Percentiles rank a stretch among this genome's conserved stretches.
phyloP scores from a whole-genome alignment of 441 rosid genomes.

The Daphne laureola region DNA sequence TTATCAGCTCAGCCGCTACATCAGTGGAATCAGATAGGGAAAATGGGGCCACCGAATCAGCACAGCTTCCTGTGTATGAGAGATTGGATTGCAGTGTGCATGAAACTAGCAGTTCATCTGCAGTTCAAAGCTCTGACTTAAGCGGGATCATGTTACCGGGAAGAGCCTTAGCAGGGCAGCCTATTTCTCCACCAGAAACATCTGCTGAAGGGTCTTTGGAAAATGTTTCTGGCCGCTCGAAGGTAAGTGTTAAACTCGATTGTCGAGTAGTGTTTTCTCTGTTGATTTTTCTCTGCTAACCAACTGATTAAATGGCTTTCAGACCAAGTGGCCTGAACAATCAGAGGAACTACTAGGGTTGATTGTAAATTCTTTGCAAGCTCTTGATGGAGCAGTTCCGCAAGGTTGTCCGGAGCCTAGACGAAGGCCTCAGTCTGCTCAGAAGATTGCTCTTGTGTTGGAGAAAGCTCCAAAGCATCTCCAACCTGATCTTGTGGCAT shows the following conservation, averaged over 20 bases:
- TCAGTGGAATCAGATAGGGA: constrained; percentile 66
- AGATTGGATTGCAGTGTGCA: constrained; percentile 71
- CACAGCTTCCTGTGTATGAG: constrained; percentile 50
- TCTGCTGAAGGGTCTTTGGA: constrained; percentile 51
- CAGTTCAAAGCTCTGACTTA: constrained; percentile 68
- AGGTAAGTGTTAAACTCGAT: constrained; percentile 39
- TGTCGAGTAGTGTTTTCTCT: constrained; percentile 4
- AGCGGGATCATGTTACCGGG: constrained; percentile 38
- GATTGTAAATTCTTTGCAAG: constrained; percentile 92
- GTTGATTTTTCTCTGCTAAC: constrained; percentile 14
- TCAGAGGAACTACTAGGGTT: constrained; percentile 95
- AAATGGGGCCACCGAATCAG: constrained; percentile 46
- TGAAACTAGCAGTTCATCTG: constrained; percentile 56
- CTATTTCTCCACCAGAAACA: constrained; percentile 55
- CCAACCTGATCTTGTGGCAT: constrained; percentile 73
- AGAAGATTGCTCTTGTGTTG: constrained; percentile 86
- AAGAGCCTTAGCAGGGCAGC: constrained; percentile 50
- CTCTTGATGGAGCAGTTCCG: constrained; percentile 90
- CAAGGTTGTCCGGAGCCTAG: constrained; percentile 95
- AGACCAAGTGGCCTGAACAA: constrained; percentile 99
- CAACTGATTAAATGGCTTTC: constrained; percentile 24
- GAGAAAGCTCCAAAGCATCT: constrained; percentile 95
- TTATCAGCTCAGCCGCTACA: constrained; percentile 48
- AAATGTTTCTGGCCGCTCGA: constrained; percentile 59
- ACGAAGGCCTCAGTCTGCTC: constrained; percentile 90